Percentiles rank a stretch among this genome's conserved stretches.
Conservation (phyloP, 345 rosid species). For the Carallia brachiata region DNA sequence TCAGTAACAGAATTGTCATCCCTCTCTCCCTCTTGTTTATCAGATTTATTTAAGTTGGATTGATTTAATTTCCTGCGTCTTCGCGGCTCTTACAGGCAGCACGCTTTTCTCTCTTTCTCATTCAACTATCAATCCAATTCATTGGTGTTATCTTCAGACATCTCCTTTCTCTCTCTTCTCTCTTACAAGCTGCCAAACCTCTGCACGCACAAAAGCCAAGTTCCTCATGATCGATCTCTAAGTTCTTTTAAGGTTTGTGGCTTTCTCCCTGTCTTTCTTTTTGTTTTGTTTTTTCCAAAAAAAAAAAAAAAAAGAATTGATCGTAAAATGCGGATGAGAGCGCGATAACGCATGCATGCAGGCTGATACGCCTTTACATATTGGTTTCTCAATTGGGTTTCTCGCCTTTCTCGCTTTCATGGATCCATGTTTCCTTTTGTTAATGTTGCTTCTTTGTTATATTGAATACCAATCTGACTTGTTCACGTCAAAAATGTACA, state of each 20-base stretch:
- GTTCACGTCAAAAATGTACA: not conserved
- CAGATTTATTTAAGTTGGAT: not conserved
- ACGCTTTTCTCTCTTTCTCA: constrained; percentile 28
- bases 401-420: not conserved
- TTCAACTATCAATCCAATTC: constrained; percentile 1
- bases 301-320: too few species aligned
- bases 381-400: constrained; percentile 7
- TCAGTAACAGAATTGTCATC: too few species aligned
- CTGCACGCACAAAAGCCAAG: not conserved
- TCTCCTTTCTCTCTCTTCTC: constrained; percentile 6
- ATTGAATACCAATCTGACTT: not conserved
- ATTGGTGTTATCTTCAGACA: not conserved
- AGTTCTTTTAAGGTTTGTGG: constrained; percentile 7
- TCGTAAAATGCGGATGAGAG: not conserved
- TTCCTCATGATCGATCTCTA: not conserved
- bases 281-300: not conserved
- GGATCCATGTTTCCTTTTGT: not conserved
- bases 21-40: too few species aligned
- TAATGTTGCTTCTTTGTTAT: not conserved
- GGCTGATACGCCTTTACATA: not conserved
- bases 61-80: constrained; percentile 5
- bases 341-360: not conserved
- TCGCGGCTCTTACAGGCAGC: constrained; percentile 25
- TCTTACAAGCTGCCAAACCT: not conserved
- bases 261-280: not conserved